Evolutionary conservation across 257 asterid genomes (phyloP), one percentile per base, ranked within the genome.

Genomic region (Gynochthodes officinalis): DNA sequence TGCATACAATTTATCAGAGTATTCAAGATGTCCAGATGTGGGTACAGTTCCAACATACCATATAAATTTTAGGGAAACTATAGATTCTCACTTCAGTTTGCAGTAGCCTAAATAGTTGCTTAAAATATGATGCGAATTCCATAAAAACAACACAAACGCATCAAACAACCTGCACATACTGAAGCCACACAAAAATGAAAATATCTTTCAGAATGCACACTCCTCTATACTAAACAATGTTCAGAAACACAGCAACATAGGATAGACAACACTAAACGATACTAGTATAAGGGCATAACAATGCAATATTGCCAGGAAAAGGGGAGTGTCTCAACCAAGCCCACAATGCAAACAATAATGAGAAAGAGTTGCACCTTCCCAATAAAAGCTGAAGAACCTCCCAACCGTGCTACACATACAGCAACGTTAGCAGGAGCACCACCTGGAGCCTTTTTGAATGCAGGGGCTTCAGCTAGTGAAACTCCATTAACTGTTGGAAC

Each of bases 361-460:
- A 64, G 40, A 71, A 12, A 70, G 27, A 46, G 63, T 58, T 67
- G 60, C 62, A 91, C 97, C 96, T 93, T 93, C 40, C 98, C 98
- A 48, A 93, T 79, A 77, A 93, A 85, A 83, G 98, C 96, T n/a
- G 98, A 74, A 49, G 94, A 83, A 64, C 97, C 97, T 62, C 98
- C 98, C 53, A 93, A 71, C 80, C 84, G 90, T 6, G 97, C 79
- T 66, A 93, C 66, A 70, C 97, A 85, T 65, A 91, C 96, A 73
- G 98, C 94, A 46, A 93, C 98, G 73, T 93, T 93, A 58, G 98
- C 98, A 37, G 90, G 90, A 74, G 98, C 98, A 68, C 98, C 98
- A 50, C 97, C 98, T 0, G 90, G 87, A 64, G 96, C 97, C 82
- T 91, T 94, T 58, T 84, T 76, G 71, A 94, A 94, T 71, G 95